Conservation (phyloP, 805 yeast species). For the Jamesozyma hellenica region DNA sequence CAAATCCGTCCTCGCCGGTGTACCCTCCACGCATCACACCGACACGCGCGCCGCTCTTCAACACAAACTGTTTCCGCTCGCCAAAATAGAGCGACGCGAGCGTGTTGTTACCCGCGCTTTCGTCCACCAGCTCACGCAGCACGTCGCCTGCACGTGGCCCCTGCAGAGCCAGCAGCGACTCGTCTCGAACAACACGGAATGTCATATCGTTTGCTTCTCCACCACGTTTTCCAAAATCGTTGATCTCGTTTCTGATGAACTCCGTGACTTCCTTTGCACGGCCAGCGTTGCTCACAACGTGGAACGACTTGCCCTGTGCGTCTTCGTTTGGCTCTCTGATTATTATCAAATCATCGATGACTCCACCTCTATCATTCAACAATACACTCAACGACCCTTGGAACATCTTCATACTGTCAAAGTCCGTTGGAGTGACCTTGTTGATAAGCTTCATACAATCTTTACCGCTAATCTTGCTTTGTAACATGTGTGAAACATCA, state of each 20-base stretch:
- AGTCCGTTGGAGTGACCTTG: conserved; percentile 80
- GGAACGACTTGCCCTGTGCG: conserved; percentile 41
- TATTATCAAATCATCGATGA: conserved; percentile 88
- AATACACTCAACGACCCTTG: conserved; percentile 70
- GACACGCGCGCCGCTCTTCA: conserved; percentile 34
- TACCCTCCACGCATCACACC: conserved; percentile 94
- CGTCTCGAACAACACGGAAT: conserved; percentile 47
- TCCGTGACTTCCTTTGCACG: conserved; percentile 72
- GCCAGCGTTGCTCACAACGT: conserved; percentile 94
- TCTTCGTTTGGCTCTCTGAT: conserved; percentile 43
- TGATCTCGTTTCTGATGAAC: conserved; percentile 49
- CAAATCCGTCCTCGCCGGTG: conserved; percentile 98
- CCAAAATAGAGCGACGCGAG: conserved; percentile 67
- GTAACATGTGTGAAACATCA: conserved; percentile 96
- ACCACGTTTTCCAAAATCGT: conserved; percentile 24
- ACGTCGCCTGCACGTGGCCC: conserved; percentile 77
- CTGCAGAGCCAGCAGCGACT: conserved; percentile 75
- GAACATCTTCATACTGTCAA: conserved; percentile 44
- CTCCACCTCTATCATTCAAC: conserved; percentile 66
- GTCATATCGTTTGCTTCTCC: conserved; percentile 11
- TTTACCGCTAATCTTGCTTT: conserved; percentile 67
- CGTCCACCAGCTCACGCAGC: conserved; percentile 50
- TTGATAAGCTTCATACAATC: conserved; percentile 61
- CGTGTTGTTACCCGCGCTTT: conserved; percentile 17
- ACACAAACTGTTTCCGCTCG: conserved; percentile 34